These are phyloP conservation scores for Tubosaeta brunneosetosa DNA, from an alignment of 768 basidiomycete genomes.

Conservation along the genomic window DNA sequence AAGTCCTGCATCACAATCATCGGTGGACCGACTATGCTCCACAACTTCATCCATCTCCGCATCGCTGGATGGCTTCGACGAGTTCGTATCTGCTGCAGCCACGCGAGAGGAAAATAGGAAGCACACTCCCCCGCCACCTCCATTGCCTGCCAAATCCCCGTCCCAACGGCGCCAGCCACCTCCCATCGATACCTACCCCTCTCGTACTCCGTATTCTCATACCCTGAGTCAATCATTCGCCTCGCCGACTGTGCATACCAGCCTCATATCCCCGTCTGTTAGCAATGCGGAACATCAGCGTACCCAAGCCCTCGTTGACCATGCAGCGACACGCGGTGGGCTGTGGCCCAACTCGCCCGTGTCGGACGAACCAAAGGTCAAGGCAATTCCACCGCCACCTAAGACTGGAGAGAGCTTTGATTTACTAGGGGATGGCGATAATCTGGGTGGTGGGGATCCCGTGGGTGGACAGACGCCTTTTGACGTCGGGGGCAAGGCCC, in stretches of 20 bases:
- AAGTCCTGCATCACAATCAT: constrained; percentile 22
- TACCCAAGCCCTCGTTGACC: constrained; percentile 53
- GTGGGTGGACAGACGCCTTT: not conserved
- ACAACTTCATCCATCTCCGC: constrained; percentile 19
- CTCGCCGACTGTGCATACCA: constrained; percentile 11
- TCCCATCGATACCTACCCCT: constrained; percentile 10
- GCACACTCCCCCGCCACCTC: constrained; percentile 45
- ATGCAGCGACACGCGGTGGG: constrained; percentile 46
- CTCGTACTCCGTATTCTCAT: constrained; percentile 18
- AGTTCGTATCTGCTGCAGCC: constrained; percentile 35
- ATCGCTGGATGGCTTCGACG: constrained; percentile 45
- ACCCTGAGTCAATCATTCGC: constrained; percentile 13
- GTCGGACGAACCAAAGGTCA: constrained; percentile 20
- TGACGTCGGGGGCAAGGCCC: not conserved
- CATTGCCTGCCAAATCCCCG: constrained; percentile 34
- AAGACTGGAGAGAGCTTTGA: constrained; percentile 7
- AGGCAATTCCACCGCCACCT: constrained; percentile 20
- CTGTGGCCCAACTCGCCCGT: constrained; percentile 35
- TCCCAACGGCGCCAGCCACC: constrained; percentile 1
- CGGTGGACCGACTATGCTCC: constrained; percentile 17
- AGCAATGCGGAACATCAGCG: constrained; percentile 49
- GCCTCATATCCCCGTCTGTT: constrained; percentile 20
- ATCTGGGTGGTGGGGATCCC: not conserved
- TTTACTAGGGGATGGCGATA: constrained; percentile 15
- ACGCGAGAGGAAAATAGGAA: constrained; percentile 15